Evolutionary conservation across 2,329 filamentous ascomycete species (phyloP), one percentile per base, ranked within the genome.

Genomic region (Plenodomus lindquistii): DNA sequence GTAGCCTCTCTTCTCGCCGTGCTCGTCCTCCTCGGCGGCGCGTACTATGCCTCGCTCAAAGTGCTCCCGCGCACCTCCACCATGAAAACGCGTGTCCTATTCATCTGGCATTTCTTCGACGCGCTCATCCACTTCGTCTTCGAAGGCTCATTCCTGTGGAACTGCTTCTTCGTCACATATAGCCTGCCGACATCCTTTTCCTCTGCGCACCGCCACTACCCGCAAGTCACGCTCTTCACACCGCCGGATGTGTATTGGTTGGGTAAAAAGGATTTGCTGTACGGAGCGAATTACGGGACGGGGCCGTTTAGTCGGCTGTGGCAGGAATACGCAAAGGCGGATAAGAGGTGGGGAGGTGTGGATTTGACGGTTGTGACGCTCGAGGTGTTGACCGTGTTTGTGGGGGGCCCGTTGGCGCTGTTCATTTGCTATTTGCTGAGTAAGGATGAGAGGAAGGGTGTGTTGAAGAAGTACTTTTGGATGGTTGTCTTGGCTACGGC

Each of bases 51-150:
- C 43, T 81, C 80, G 36, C 62, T 73, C 16, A 62, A 65, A 36
- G 67, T 81, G 9, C 77, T 88, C 20, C 82, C 86, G 3, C 67
- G 74, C 16, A 65, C 77, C 1, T 77, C 84, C 10, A 74, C 81
- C 1, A 69, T 75, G 31, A 82, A 85, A 42, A 79, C 81, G 46
- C 90, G 91, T 53, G 77, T 89, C 68, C 85, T 97, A 57, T 96
- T 96, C 80, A 83, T 95, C 75, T 97, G 93, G 93, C 92, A 97
- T 77, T 82, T 89, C 31, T 95, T 96, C 75, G 92, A 97, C 72
- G 90, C 90, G 24, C 81, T 97, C 37, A 93, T 92, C 65, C 94
- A 99, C 77, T 85, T 95, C 73, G 79, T 91, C 70, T 88, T 97
- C 70, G 93, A 97, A 76, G 92, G 91, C 44, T 87, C 85, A 65